Evolutionary conservation across 2,329 filamentous ascomycete genomes (phyloP), one percentile per base, ranked within the genome.

Genomic region (Fusarium sororula): DNA sequence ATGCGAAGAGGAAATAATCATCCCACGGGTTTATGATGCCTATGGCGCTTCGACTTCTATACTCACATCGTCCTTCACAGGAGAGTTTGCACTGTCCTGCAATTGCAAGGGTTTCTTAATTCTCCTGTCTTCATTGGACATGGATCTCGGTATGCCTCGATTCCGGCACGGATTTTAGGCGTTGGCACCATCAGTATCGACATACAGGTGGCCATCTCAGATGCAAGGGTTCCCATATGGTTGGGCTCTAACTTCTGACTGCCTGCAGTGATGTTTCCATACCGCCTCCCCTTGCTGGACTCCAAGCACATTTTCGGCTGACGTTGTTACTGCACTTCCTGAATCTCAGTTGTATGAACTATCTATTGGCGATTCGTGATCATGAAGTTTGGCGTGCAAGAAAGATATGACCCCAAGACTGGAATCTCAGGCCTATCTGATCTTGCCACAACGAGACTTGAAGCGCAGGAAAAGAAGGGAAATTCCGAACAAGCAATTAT

Each of bases 31-130:
- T 67, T 55, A 57, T 70, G 38, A n/a, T 41, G 35, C 35, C 51
- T 28, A 28, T 41, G 20, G 14, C 26, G 26, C 35, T 28, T 55
- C 35, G 24, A 41, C 14, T 55, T 28, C 24, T n/a, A n/a, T 28
- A n/a, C 11, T 39, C 35, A n/a, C 20, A 51, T 35, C 61, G n/a
- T 57, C 45, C 24, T 57, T 66, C 55, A 35, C 38, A 24, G 37
- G 26, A 51, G 41, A 70, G 53, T 68, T 68, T 68, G 47, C 66
- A 70, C 66, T 53, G 58, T 58, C 38, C 57, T 72, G 55, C 58
- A 65, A 69, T 26, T 55, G 28, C 67, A 57, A 62, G 63, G 58
- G 42, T 55, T 53, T 47, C 41, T 47, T 44, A 60, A n/a, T 20
- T 45, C 35, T 51, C 50, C 26, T 58, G 15, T 50, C 51, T 51